phyloP scores from a whole-genome alignment of 2,329 filamentous ascomycete genomes.

The Scorias spongiosa region DNA sequence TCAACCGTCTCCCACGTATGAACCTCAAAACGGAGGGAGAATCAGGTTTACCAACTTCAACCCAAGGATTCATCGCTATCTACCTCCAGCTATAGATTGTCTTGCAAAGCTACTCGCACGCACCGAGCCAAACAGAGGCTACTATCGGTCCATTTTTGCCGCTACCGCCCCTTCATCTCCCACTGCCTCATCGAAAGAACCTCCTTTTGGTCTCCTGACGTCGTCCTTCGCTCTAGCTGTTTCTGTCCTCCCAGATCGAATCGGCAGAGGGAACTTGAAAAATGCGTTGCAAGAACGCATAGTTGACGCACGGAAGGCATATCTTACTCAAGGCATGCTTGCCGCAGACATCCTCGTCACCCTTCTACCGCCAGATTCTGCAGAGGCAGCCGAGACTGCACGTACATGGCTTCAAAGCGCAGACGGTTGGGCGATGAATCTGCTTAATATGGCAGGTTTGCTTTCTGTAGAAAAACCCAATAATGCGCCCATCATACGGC shows the following conservation, averaged over 20 bases:
- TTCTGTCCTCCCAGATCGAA: slow-evolving; percentile 63
- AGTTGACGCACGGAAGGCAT: slow-evolving; percentile 71
- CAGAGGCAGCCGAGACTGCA: slow-evolving; percentile 41
- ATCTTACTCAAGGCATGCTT: slow-evolving; percentile 81
- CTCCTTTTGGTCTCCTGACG: slow-evolving; percentile 67
- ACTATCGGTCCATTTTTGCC: slow-evolving; percentile 69
- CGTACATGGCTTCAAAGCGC: slow-evolving; percentile 68
- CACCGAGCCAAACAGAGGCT: slow-evolving; percentile 80
- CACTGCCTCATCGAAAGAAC: slow-evolving; percentile 16
- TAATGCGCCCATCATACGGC: neutral
- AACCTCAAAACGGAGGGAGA: slow-evolving; percentile 19
- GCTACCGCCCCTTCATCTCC: slow-evolving; percentile 27
- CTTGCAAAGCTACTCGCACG: slow-evolving; percentile 82
- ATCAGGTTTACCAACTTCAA: slow-evolving; percentile 72
- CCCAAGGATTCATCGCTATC: slow-evolving; percentile 67
- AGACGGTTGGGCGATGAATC: slow-evolving; percentile 68
- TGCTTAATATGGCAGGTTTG: slow-evolving; percentile 60
- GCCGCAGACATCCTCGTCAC: slow-evolving; percentile 77
- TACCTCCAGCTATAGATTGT: slow-evolving; percentile 78
- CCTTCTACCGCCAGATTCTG: slow-evolving; percentile 32
- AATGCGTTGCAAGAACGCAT: slow-evolving; percentile 38
- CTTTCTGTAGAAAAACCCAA: slow-evolving; percentile 45
- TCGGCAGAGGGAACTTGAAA: slow-evolving; percentile 34
- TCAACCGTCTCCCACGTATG: slow-evolving; percentile 49
- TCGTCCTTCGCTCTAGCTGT: slow-evolving; percentile 77